Evolutionary conservation across 768 basidiomycete genomes (phyloP).

Genomic region (Gyrodon lividus): DNA sequence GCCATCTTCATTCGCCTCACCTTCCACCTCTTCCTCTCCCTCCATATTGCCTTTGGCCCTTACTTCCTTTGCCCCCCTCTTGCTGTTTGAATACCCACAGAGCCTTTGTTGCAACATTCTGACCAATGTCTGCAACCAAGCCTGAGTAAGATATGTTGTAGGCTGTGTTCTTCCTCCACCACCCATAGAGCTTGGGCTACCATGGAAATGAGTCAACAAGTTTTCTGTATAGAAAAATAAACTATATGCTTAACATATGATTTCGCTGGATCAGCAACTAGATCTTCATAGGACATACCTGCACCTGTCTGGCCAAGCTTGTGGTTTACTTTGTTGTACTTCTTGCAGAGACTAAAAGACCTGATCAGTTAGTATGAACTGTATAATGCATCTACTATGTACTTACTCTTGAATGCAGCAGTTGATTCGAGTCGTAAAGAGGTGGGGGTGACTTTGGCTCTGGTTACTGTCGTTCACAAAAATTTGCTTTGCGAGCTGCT

Average conservation of each 20-base stretch:
- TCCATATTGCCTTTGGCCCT: no score
- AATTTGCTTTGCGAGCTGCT: not conserved
- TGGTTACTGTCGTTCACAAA: not conserved
- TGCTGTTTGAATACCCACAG: no score
- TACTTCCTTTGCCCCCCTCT: no score
- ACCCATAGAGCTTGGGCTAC: not conserved
- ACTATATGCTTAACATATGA: no score
- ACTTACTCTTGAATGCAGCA: no score
- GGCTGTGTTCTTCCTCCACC: not conserved
- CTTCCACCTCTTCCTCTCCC: not conserved
- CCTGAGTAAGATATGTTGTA: not conserved
- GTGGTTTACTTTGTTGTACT: not conserved
- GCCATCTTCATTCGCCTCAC: not conserved
- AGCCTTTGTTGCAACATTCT: no score
- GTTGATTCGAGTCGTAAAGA: no score
- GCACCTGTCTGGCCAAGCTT: not conserved
- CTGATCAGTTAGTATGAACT: not conserved
- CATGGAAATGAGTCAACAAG: not conserved
- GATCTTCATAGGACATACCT: not conserved
- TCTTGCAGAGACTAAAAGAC: not conserved
- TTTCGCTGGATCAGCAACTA: not conserved
- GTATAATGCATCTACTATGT: no score
- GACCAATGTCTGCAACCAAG: no score
- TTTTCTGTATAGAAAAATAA: no score
- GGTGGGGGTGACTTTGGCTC: no score